Percentiles rank a stretch among this genome's conserved stretches.
These are phyloP conservation scores for Aspergillus sclerotioniger DNA, from an alignment of 495 filamentous ascomycete genomes.

Conservation along the genomic window DNA sequence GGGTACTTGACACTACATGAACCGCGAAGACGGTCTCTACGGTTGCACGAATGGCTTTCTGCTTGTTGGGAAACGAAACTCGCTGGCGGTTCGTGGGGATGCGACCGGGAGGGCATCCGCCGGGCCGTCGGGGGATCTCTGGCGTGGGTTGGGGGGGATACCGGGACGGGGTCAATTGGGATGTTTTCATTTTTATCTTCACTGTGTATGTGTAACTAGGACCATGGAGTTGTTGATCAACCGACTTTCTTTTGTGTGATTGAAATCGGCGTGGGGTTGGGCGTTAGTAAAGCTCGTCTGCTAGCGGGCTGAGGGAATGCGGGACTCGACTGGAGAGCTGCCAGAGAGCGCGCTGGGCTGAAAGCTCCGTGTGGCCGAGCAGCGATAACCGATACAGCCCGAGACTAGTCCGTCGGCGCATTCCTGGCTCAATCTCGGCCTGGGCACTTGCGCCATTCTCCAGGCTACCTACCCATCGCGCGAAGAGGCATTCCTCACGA, in stretches of 20 bases:
- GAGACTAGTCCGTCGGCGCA: slow-evolving; percentile 24
- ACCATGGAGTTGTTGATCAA: not conserved
- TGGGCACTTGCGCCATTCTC: not conserved
- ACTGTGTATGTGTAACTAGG: slow-evolving; percentile 5
- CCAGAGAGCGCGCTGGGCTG: not conserved
- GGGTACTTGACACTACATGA: slow-evolving; percentile 16
- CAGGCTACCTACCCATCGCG: too few relatives aligned
- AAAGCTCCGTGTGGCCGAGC: slow-evolving; percentile 41
- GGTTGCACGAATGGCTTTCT: slow-evolving; percentile 22
- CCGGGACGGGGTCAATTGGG: not conserved
- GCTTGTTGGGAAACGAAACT: slow-evolving; percentile 6
- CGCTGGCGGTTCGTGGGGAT: slow-evolving; percentile 3
- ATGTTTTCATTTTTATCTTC: not conserved
- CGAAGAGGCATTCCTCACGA: too few relatives aligned
- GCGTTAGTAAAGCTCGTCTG: not conserved
- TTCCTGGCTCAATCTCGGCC: slow-evolving; percentile 20
- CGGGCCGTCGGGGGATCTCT: not conserved
- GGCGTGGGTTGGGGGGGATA: not conserved
- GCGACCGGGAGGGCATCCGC: not conserved
- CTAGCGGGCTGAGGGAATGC: too few relatives aligned
- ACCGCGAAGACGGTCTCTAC: slow-evolving; percentile 16
- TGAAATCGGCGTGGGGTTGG: not conserved
- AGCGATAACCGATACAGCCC: slow-evolving; percentile 36
- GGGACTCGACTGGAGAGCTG: too few relatives aligned
- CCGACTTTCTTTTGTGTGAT: not conserved